A percentile compares a stretch with the other conserved stretches of the same genome.
These are phyloP conservation scores for Periconia digitata DNA, from an alignment of 2,329 filamentous ascomycete species.

Conservation along the genomic window DNA sequence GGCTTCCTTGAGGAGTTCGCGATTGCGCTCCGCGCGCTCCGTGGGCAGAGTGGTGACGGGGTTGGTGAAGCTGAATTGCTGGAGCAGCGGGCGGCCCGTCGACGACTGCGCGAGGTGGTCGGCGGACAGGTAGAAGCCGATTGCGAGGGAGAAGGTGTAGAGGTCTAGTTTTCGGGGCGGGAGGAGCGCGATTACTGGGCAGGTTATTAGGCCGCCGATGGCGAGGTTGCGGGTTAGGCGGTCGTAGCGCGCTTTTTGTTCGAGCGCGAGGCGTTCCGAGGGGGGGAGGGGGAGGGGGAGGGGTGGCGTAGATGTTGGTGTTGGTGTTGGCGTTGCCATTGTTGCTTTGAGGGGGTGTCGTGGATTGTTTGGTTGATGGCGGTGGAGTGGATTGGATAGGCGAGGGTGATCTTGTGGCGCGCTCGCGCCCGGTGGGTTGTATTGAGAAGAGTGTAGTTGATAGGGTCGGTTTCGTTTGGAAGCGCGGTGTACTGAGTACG, in stretches of 20 bases:
- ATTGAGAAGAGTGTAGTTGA: too few species aligned
- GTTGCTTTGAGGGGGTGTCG: too few species aligned
- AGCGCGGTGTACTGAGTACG: too few species aligned
- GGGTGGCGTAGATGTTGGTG: constrained; percentile 6
- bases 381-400: constrained; percentile 8
- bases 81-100: constrained; percentile 41
- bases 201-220: constrained; percentile 53
- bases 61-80: constrained; percentile 18
- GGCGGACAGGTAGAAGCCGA: constrained; percentile 52
- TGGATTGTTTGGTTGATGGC: neutral
- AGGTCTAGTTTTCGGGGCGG: constrained; percentile 65
- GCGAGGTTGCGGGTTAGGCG: constrained; percentile 48
- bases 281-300: constrained; percentile 31
- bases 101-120: constrained; percentile 51
- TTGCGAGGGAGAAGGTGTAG: constrained; percentile 58
- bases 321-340: neutral
- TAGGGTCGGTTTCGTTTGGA: too few species aligned
- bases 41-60: too few species aligned
- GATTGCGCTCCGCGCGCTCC: too few species aligned
- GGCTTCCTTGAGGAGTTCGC: constrained; percentile 35
- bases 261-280: constrained; percentile 36
- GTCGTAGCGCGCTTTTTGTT: constrained; percentile 33
- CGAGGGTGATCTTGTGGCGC: neutral
- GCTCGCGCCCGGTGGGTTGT: too few species aligned
- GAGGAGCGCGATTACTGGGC: constrained; percentile 57